Base-by-base conservation (phyloP, 179 eudicot genomes). In the Actinidia arguta region DNA sequence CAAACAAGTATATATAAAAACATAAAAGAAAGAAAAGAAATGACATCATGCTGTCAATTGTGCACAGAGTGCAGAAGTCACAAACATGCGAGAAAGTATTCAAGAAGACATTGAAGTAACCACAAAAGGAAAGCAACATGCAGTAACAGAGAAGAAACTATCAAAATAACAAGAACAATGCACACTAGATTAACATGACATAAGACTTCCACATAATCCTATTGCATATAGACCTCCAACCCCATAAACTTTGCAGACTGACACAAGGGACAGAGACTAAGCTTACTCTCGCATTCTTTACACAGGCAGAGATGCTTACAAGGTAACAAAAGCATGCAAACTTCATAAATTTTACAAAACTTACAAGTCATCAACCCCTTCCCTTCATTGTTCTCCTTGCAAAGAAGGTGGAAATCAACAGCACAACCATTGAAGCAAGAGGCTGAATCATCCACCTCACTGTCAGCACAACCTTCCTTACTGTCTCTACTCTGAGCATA, bases 291-390 rank as follows among this genome's bases (percentile, higher is more conserved):
- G 73, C 92, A 90, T 20, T 88, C 94, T 84, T 86, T 90, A 86
- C 93, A 92, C 50, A 90, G 52, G 36, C 93, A 92, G 36, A 92
- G 89, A 88, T 92, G 95, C 89, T 92, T 92, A 89, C 95, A 92
- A 92, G 95, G 95, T 66, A 92, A 92, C 86, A 92, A 85, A 84
- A 92, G 89, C 95, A 90, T 89, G 83, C 89, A 82, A 36, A 86
- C 92, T 75, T 88, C 88, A 42, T 86, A 90, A 16, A 81, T 84
- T 73, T 87, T 79, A 80, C 94, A 90, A 72, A 88, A 92, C 88
- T 89, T 89, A 85, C 94, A 92, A n/a, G 73, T 83, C 90, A 88
- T 84, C 85, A 84, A 66, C 76, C 81, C 85, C 81, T 82, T 85
- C 74, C 74, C 79, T 47, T 77, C 85, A 64, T 75, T 81, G 67